Evolutionary conservation across 129 eudicot genomes (phyloP), one percentile per base, ranked within the genome.

Genomic region (Pulicaria dysenterica): DNA sequence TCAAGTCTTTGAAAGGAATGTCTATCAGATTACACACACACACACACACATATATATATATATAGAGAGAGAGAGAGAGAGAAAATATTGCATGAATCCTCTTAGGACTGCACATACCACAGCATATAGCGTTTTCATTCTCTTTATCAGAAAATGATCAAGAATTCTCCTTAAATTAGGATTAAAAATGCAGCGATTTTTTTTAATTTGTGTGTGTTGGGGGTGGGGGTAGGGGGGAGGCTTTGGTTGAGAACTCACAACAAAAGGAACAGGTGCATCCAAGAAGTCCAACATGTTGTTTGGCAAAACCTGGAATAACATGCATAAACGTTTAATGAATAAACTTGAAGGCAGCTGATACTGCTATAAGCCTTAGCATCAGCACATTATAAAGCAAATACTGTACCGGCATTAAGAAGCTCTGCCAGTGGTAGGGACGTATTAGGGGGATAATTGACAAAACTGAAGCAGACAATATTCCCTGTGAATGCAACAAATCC

Each of bases 341-440:
- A 24, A 64, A 64, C 40, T 64, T 69, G 16, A 74, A 67, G 42
- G 44, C 54, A 12, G 45, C 40, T 19, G 37, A 69, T 62, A 60
- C 43, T 50, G 9, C 17, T 16, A 37, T 46, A 72, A 37, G 14
- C 63, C 64, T 40, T 45, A 37, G 51, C 11, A 8, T 19, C 45
- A 61, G 37, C 2, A 40, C 42, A 16, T 47, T 64, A 9, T 45
- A 64, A 73, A 48, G 65, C 39, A 49, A 70, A n/a, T 15, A 63
- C 53, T 53, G 15, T 95, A 95, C 99, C 82, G 99, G 99, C 99
- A 95, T 91, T 73, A 95, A 80, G 67, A 88, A 76, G 83, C 99
- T 95, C 74, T 95, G 99, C 99, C 99, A 95, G 75, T 85, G 97
- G 67, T 91, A 95, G 69, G 99, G 99, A 44, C 99, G 99, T 57